Conservation (phyloP, 1,139 yeast species). For the Zygoascus meyerae region DNA sequence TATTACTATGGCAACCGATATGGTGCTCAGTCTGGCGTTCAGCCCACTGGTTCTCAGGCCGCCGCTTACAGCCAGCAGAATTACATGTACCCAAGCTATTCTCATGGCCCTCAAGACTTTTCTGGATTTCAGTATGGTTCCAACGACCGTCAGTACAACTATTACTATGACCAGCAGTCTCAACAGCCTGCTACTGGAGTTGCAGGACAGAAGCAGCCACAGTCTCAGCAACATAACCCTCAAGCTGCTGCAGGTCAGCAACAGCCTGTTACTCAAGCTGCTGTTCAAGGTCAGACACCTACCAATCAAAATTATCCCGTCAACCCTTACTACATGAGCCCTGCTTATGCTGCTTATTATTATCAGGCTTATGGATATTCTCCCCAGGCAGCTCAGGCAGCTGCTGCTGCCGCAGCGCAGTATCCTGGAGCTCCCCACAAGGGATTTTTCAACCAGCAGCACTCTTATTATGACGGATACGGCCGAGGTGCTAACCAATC, state of each 20-base stretch:
- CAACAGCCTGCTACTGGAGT: conserved; percentile 16
- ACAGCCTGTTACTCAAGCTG: conserved; percentile 16
- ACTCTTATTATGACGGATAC: conserved; percentile 6
- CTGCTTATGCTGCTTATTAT: conserved; percentile 30
- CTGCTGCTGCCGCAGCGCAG: conserved; percentile 22
- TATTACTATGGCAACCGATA: conserved; percentile 7
- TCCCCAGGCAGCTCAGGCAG: conserved; percentile 25
- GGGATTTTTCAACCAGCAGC: conserved; percentile 25
- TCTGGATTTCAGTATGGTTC: conserved; percentile 14
- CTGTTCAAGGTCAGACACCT: conserved; percentile 22
- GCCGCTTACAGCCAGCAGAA: conserved; percentile 17
- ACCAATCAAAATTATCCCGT: conserved; percentile 24
- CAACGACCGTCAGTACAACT: conserved; percentile 13
- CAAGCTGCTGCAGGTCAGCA: conserved; percentile 9
- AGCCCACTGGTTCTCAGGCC: neutral
- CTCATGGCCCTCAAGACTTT: conserved; percentile 17
- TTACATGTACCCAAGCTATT: conserved; percentile 21
- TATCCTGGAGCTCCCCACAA: conserved; percentile 24
- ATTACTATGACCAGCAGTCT: conserved; percentile 18
- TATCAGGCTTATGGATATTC: conserved; percentile 29
- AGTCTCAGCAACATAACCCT: conserved; percentile 6
- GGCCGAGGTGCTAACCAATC: conserved; percentile 5
- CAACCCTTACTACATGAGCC: conserved; percentile 28
- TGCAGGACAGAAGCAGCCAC: conserved; percentile 10
- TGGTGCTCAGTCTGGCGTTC: conserved; percentile 20